Conservation (phyloP, 176 grass and related monocot species). For the Zea luxurians region DNA sequence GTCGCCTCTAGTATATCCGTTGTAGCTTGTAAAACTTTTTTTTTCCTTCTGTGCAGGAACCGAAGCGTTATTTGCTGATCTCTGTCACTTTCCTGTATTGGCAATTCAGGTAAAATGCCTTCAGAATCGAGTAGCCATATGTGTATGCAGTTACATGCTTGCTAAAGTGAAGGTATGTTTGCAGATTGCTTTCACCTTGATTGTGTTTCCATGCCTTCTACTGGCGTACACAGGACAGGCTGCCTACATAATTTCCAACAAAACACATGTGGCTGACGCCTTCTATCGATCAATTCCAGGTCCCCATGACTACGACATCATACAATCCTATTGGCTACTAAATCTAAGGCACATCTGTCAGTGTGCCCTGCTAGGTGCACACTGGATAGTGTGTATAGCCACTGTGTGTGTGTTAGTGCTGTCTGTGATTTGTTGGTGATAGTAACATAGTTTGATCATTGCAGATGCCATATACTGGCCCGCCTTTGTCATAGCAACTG, state of each 20-base stretch:
- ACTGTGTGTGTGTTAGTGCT: not conserved
- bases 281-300: slow-evolving; percentile 99
- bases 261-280: slow-evolving; percentile 65
- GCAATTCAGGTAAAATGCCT: slow-evolving; percentile 80
- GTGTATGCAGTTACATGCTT: not conserved
- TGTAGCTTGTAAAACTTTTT: slow-evolving; percentile 20
- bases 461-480: slow-evolving; percentile 91
- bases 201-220: slow-evolving; percentile 98
- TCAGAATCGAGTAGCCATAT: not conserved
- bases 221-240: slow-evolving; percentile 95
- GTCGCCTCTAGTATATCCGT: not conserved
- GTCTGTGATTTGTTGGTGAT: slow-evolving; percentile 21
- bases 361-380: slow-evolving; percentile 29
- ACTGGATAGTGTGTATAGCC: not conserved
- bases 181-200: slow-evolving; percentile 88
- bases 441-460: slow-evolving; percentile 41
- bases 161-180: slow-evolving; percentile 34
- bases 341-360: slow-evolving; percentile 8
- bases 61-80: slow-evolving; percentile 96
- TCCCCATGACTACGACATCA: slow-evolving; percentile 35
- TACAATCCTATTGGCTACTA: slow-evolving; percentile 28
- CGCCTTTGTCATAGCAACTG: slow-evolving; percentile 86
- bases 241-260: slow-evolving; percentile 73
- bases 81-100: slow-evolving; percentile 94
- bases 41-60: slow-evolving; percentile 58